phyloP scores from a whole-genome alignment of 164 flowering plant species.

The Litsea cubeba region DNA sequence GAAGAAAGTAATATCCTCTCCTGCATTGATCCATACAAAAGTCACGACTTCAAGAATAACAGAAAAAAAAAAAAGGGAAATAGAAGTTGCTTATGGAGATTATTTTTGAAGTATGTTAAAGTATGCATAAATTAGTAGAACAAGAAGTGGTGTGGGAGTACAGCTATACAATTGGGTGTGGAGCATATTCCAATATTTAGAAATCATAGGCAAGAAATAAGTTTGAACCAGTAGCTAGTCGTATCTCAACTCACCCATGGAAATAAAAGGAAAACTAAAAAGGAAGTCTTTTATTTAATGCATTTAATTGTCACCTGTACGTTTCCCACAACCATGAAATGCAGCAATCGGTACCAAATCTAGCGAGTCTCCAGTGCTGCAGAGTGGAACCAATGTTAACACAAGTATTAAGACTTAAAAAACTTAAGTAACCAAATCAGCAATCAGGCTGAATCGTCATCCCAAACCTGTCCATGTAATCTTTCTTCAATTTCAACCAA shows the following conservation, averaged over 20 bases:
- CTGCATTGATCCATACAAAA: no score
- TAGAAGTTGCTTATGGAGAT: no score
- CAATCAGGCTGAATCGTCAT: background rate
- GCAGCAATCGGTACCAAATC: conserved; percentile 98
- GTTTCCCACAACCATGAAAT: conserved; percentile 96
- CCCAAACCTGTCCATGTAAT: conserved; percentile 86
- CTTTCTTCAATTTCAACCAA: conserved; percentile 97
- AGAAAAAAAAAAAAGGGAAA: no score
- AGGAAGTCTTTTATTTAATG: no score
- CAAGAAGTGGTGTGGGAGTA: no score
- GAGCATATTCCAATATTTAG: background rate
- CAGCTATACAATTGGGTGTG: no score
- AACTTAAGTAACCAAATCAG: background rate
- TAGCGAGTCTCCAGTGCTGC: conserved; percentile 89
- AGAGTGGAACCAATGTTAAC: conserved; percentile 4
- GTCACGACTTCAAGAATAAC: no score
- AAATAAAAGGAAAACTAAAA: background rate
- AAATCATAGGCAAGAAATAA: background rate
- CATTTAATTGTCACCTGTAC: conserved; percentile 53
- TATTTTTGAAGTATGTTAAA: no score
- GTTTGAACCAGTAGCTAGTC: background rate
- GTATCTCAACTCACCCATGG: background rate
- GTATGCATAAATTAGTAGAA: no score
- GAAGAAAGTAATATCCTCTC: no score
- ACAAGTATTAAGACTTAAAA: background rate